Evolutionary conservation across 768 basidiomycete species (phyloP), one percentile per base, ranked within the genome.

Genomic region (Tricholoma sp.): DNA sequence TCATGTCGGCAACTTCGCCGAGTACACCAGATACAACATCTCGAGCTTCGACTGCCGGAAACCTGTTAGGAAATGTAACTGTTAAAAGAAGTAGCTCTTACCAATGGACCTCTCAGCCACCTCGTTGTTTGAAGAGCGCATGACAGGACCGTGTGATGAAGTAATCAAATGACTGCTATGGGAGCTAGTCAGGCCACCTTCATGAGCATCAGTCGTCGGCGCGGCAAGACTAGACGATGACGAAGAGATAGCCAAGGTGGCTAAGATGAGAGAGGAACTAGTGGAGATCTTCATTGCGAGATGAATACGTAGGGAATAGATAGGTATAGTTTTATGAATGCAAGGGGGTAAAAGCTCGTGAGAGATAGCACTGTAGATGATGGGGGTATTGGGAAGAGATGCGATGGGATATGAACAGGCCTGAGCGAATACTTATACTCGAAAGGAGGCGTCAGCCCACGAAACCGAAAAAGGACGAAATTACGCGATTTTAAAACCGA

Each of bases 231-330:
- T 70, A 33, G 76, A 67, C 15, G 77, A 76, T n/a, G 79, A 80
- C 10, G 80, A 76, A 29, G 80, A 81, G 50, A 80, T 67, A 49
- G 78, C 79, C 56, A 82, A 68, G 15, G 77, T 70, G 37, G 79
- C 77, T 49, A 80, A 62, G 56, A 82, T 58, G 53, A 80, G 53
- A 34, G 80, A 80, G 20, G 79, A 75, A 66, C 77, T 79, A 41
- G 79, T 63, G 42, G 79, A 64, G 54, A 81, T 63, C 63, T 74
- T 78, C 79, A 80, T 82, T 50, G 59, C 69, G 57, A 63, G 36
- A 52, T 39, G 49, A 32, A 48, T 47, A 48, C 13, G 34, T 57
- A 41, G 57, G 45, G 53, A 58, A 61, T 33, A 60, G 57, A 36
- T 59, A 57, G 52, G 54, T 62, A 55, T 51, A 59, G 4, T 24